Base-by-base conservation (phyloP, 371 early-diverging fungal species). In the Mortierella sp. region DNA sequence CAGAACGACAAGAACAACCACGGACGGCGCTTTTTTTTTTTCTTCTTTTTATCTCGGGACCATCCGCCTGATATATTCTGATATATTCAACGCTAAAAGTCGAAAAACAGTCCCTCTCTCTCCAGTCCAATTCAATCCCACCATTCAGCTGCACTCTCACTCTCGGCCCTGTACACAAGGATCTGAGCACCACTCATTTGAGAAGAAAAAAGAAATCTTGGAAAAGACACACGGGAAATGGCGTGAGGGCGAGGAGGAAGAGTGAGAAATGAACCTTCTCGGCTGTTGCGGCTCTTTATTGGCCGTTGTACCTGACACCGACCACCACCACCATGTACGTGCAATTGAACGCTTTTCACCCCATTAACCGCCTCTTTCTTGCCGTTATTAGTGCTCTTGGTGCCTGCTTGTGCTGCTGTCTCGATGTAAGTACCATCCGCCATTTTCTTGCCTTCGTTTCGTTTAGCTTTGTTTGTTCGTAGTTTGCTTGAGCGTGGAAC, bases 391-490 rank as follows among this genome's bases (percentile, higher is more conserved):
- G 59, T 28, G 59, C 59, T 59, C 59, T 59, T 59, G 59, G 59
- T 59, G 59, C 59, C 14, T 59, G 59, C 59, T 59, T 59, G 59
- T 59, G 59, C 59, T 59, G 59, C 31, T 59, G 59, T 28, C 59
- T 59, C 16, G 59, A 59, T 19, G 77, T 69, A 70, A 71, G 73
- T 54, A 59, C 3, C 31, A 28, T 31, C 0, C 14, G 31, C 31
- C 31, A 28, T 59, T 59, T 28, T 59, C 13, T 31, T 31, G 14
- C 16, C 3, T 59, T 31, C 31, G 2, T 59, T 46, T 46, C 9
- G 13, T 46, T 46, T 46, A 13, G 2, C 13, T 10, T 8, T 46
- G 48, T 40, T 13, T 46, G 13, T 46, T 46, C 13, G 13, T 13
- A 10, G 1, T 46, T 46, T 2, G 48, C 48, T 46, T 46, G 48